Evolutionary conservation across 306 rosid species (phyloP).

Genomic region (Sicyos baderoa): DNA sequence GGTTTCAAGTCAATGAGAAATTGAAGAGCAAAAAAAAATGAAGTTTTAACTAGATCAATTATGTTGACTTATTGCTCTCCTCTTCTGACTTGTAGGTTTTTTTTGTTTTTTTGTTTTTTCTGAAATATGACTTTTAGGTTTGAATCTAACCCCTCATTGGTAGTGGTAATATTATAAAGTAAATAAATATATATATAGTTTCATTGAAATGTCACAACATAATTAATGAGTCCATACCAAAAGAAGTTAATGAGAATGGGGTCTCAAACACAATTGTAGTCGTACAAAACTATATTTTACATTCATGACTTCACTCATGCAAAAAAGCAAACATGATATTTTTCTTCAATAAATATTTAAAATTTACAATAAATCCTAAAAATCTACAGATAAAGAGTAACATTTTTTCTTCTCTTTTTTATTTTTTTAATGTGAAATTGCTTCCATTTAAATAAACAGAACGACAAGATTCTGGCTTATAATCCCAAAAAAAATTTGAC

Average conservation of each 20-base stretch:
- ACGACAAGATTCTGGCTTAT: neutral
- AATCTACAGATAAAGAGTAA: neutral
- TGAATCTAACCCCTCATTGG: neutral
- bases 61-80: neutral
- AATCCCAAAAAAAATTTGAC: too few relatives aligned
- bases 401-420: neutral
- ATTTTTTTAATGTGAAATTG: too few relatives aligned
- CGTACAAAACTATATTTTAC: conserved; percentile 1
- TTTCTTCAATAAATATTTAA: neutral
- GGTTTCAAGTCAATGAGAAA: neutral
- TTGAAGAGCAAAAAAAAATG: neutral
- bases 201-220: neutral
- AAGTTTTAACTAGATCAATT: neutral
- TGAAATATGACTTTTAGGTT: too few relatives aligned
- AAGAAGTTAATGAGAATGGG: too few relatives aligned
- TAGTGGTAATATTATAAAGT: neutral
- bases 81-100: neutral
- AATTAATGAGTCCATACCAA: too few relatives aligned
- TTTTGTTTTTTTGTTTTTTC: too few relatives aligned
- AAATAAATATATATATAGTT: neutral
- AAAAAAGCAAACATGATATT: neutral
- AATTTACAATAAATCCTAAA: neutral
- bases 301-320: neutral
- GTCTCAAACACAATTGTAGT: neutral
- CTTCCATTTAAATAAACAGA: too few relatives aligned